Conservation (phyloP, 495 filamentous ascomycete genomes). For the Parmelia sp. region DNA sequence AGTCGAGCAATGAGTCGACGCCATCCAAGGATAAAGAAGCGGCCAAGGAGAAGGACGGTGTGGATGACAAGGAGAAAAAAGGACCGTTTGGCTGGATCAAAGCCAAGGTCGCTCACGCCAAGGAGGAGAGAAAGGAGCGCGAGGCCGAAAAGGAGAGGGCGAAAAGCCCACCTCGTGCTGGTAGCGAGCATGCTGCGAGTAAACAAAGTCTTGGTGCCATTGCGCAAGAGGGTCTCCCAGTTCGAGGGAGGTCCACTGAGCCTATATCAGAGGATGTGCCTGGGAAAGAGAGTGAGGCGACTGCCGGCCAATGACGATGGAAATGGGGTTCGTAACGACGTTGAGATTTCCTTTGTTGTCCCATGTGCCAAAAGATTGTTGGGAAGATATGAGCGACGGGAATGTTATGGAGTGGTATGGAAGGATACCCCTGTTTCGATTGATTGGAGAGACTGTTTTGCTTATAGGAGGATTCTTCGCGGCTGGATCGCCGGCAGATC, state of each 20-base stretch:
- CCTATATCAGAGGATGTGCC: constrained; percentile 9
- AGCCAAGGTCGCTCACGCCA: constrained; percentile 72
- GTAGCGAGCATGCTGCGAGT: constrained; percentile 16
- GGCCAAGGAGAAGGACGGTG: constrained; percentile 30
- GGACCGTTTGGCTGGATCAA: constrained; percentile 80
- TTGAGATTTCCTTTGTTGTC: not conserved
- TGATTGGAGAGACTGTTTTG: constrained; percentile 1
- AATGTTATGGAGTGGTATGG: constrained; percentile 1
- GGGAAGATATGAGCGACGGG: not conserved
- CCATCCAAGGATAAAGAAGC: constrained; percentile 31
- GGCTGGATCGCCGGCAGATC: not conserved
- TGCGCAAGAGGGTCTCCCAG: constrained; percentile 17
- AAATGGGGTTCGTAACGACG: not conserved
- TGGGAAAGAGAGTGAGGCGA: constrained; percentile 10
- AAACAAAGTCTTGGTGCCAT: constrained; percentile 28
- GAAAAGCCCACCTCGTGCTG: constrained; percentile 44
- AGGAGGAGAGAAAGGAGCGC: constrained; percentile 58
- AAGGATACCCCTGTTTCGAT: constrained; percentile 15
- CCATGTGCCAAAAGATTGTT: constrained; percentile 6
- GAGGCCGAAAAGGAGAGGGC: constrained; percentile 48
- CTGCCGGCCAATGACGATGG: not conserved
- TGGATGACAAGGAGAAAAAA: constrained; percentile 50
- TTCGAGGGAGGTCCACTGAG: constrained; percentile 12
- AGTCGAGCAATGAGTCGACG: constrained; percentile 32
- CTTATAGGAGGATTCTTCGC: not conserved